phyloP scores from a whole-genome alignment of 306 rosid species.

The Canavalia gladiata region DNA sequence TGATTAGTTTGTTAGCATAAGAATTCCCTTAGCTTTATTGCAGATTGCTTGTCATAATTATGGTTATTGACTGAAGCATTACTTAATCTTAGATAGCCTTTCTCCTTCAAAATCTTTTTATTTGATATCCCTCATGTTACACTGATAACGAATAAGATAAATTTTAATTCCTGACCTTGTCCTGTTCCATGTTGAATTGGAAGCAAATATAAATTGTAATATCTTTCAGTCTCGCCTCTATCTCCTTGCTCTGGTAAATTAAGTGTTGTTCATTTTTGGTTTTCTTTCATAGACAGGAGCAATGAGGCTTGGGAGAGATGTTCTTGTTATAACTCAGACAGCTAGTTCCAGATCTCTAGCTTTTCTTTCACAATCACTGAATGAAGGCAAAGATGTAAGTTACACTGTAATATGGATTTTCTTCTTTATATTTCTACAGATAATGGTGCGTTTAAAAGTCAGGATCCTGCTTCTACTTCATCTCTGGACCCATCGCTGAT shows the following conservation, averaged over 20 bases:
- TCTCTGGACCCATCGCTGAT: neutral
- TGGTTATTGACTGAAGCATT: neutral
- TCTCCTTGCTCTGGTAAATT: slow-evolving; percentile 37
- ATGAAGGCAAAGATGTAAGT: slow-evolving; percentile 66
- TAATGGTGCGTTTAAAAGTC: neutral
- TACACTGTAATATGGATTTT: slow-evolving; percentile 5
- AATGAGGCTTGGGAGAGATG: slow-evolving; percentile 73
- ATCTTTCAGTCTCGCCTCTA: slow-evolving; percentile 6
- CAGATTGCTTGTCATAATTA: slow-evolving; percentile 18
- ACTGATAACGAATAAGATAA: neutral
- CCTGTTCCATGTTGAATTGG: slow-evolving; percentile 32
- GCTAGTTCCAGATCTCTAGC: slow-evolving; percentile 65
- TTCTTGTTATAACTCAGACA: slow-evolving; percentile 70
- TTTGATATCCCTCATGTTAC: neutral
- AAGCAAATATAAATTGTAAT: slow-evolving; percentile 17
- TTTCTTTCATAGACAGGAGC: slow-evolving; percentile 61
- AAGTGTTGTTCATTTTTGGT: slow-evolving; percentile 28
- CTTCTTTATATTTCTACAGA: neutral
- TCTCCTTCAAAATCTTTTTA: neutral
- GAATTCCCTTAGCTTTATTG: slow-evolving; percentile 13
- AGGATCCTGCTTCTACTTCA: neutral
- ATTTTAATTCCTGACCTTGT: slow-evolving; percentile 6
- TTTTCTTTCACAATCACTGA: slow-evolving; percentile 70
- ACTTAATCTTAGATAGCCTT: neutral
- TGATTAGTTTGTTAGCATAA: slow-evolving; percentile 10